Conservation (phyloP, 768 basidiomycete genomes). For the Macrolepiota albuminosa region DNA sequence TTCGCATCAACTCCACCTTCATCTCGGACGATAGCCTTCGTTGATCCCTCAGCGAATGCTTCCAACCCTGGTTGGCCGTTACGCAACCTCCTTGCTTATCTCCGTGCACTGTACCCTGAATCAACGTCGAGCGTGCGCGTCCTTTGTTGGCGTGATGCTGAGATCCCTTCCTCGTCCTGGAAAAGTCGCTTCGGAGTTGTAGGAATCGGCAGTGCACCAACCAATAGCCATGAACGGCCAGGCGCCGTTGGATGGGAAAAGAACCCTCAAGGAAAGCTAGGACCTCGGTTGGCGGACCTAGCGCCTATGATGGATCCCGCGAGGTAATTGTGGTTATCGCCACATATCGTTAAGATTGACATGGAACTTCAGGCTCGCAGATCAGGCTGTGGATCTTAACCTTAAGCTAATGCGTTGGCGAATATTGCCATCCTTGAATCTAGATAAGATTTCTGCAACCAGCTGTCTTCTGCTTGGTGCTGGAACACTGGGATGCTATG, state of each 20-base stretch:
- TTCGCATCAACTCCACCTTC: conserved; percentile 33
- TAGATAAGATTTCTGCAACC: conserved; percentile 81
- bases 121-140: conserved; percentile 50
- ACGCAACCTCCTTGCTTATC: conserved; percentile 85
- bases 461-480: conserved; percentile 87
- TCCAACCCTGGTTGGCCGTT: conserved; percentile 88
- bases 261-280: conserved; percentile 82
- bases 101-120: conserved; percentile 54
- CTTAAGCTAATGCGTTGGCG: conserved; percentile 98
- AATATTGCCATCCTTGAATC: conserved; percentile 82
- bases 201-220: conserved; percentile 22
- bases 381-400: conserved; percentile 97
- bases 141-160: conserved; percentile 73
- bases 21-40: conserved; percentile 50
- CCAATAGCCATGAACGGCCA: conserved; percentile 30
- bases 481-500: conserved; percentile 96
- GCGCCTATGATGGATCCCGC: conserved; percentile 96
- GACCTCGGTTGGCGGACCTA: conserved; percentile 82
- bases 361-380: conserved; percentile 61
- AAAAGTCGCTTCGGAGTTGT: conserved; percentile 63
- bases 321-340: conserved; percentile 35
- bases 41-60: conserved; percentile 80
- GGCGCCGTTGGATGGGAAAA: conserved; percentile 94
- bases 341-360: neutral
- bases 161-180: conserved; percentile 44